Evolutionary conservation across 257 asterid species (phyloP), one percentile per base, ranked within the genome.

Genomic region (Scutellaria galericulata): DNA sequence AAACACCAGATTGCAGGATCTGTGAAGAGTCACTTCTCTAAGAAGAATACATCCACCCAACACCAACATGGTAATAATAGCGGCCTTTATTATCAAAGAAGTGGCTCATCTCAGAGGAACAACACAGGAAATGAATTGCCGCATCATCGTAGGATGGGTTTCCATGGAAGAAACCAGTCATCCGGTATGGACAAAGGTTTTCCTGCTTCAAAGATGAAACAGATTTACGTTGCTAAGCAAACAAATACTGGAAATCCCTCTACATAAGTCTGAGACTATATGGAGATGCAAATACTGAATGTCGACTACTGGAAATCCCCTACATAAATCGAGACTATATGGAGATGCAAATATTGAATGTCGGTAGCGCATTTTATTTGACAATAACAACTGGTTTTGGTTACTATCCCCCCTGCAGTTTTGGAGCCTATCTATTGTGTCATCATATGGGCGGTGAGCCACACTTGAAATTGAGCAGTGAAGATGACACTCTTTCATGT

Each of bases 181-280:
- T 63, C 73, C 37, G 83, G 88, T 51, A 80, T 68, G 46, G 93
- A 88, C 8, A 90, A 78, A 83, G 90, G 86, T 12, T 86, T 82
- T 61, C 81, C 88, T 15, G 51, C 87, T 57, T 50, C 87, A 7
- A 94, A 87, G 86, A 74, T 91, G 81, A 91, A 89, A 75, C 99
- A 91, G 79, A 85, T 94, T 72, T 91, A 94, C 53, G 99, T 94
- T 57, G 96, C 95, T 39, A 94, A 91, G 80, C 97, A 92, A 75
- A 73, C 86, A 68, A 42, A 82, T 12, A 79, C 72, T 53, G 90
- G 81, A 46, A 80, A 82, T 75, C 60, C 87, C 20, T 75, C 81
- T 58, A 78, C 85, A 44, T 87, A 59, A 31, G 37, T 31, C 37
- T n/a, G 37, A 31, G 37, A 31, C 37, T 31, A 31, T 31, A 31